Evolutionary conservation across 345 rosid genomes (phyloP).

Genomic region (Bretschneidera sinensis): DNA sequence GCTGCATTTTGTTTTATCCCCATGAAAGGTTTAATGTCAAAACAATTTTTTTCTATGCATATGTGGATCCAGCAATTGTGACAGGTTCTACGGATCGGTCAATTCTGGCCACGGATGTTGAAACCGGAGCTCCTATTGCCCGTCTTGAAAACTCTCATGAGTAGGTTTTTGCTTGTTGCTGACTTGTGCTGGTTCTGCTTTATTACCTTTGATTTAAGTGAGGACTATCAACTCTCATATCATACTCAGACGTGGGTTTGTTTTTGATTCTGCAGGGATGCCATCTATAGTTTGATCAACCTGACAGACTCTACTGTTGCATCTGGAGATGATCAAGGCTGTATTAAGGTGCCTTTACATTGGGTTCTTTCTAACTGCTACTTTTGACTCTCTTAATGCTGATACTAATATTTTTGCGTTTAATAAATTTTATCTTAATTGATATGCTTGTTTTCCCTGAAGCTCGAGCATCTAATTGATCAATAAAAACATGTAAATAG

Average conservation of each 20-base stretch:
- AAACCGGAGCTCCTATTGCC: constrained; percentile 69
- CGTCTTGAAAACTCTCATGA: constrained; percentile 86
- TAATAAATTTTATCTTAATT: too few species aligned
- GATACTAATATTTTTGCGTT: not conserved
- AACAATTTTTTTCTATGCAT: not conserved
- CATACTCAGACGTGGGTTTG: not conserved
- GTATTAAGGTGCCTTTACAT: constrained; percentile 57
- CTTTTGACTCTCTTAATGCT: not conserved
- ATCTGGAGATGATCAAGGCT: constrained; percentile 91
- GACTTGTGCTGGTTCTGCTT: not conserved
- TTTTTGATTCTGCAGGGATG: constrained; percentile 44
- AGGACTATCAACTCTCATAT: not conserved
- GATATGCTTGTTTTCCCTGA: too few species aligned
- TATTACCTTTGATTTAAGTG: constrained; percentile 3
- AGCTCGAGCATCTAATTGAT: too few species aligned
- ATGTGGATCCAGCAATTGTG: constrained; percentile 43
- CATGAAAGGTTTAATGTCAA: not conserved
- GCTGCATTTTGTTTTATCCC: too few species aligned
- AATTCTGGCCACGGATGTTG: constrained; percentile 72
- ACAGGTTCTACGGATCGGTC: constrained; percentile 83
- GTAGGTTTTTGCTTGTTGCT: constrained; percentile 24
- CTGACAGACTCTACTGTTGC: constrained; percentile 76
- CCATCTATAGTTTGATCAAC: constrained; percentile 66
- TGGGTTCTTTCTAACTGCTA: not conserved
- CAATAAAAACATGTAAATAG: not conserved